Conservation (phyloP, 169 alveolate species). For the Babesia ovata region DNA sequence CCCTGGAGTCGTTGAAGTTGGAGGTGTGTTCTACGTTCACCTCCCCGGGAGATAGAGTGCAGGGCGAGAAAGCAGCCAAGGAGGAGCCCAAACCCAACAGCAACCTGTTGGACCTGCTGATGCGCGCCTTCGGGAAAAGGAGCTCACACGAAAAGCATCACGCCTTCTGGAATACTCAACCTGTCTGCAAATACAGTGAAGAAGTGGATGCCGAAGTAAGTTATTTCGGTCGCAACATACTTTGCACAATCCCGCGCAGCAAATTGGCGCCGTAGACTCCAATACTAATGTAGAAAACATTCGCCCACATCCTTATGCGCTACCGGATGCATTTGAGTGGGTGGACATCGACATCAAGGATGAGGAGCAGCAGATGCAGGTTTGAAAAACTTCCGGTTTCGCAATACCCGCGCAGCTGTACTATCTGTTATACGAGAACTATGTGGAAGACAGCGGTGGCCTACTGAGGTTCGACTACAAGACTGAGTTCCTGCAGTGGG, state of each 20-base stretch:
- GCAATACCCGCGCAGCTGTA: constrained; percentile 77
- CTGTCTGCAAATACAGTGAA: constrained; percentile 89
- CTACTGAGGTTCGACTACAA: constrained; percentile 97
- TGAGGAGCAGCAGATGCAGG: constrained; percentile 72
- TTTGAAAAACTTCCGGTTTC: neutral
- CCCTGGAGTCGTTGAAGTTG: constrained; percentile 1
- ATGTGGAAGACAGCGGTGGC: constrained; percentile 97
- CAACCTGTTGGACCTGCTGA: neutral
- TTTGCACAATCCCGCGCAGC: constrained; percentile 11
- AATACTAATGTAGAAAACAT: neutral
- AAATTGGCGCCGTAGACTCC: constrained; percentile 58
- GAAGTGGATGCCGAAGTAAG: constrained; percentile 67
- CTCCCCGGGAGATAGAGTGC: neutral
- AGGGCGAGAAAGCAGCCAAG: constrained; percentile 6
- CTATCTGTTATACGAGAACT: constrained; percentile 88
- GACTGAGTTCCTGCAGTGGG: constrained; percentile 94
- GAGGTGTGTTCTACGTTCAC: neutral
- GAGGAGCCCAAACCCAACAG: neutral
- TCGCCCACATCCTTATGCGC: constrained; percentile 32
- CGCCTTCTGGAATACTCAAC: constrained; percentile 95
- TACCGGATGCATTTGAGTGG: constrained; percentile 94
- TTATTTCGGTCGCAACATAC: neutral
- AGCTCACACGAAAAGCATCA: constrained; percentile 66
- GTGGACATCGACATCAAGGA: constrained; percentile 85
- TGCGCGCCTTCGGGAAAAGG: neutral